These are phyloP conservation scores for Pinus tabuliformis DNA, from an alignment of 75 land plant genomes.

Conservation along the genomic window DNA sequence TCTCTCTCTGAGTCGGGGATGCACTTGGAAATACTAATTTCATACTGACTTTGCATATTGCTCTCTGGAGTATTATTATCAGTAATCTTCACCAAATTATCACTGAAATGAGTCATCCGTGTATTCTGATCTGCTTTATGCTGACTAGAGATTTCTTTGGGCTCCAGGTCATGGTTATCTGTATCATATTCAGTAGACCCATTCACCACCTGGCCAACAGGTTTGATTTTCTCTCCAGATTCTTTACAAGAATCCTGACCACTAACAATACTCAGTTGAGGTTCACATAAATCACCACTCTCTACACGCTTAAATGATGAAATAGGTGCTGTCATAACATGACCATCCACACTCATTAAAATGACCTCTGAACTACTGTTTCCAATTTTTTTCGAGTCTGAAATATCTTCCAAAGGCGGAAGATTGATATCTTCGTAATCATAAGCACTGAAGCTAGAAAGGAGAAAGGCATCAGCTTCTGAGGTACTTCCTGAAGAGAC, in stretches of 20 bases:
- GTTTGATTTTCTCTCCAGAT: not conserved
- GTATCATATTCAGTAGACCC: not conserved
- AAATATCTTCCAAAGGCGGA: conserved; percentile 22
- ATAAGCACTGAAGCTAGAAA: conserved; percentile 24
- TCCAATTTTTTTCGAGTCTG: conserved; percentile 21
- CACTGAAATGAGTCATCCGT: not conserved
- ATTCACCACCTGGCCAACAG: not conserved
- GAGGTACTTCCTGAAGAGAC: not conserved
- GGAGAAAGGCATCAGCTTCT: not conserved
- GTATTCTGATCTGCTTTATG: too few relatives aligned
- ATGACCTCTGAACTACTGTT: conserved; percentile 50
- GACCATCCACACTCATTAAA: conserved; percentile 73
- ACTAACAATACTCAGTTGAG: not conserved
- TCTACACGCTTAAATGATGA: conserved; percentile 31
- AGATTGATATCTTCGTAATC: conserved; percentile 17
- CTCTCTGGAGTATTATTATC: not conserved
- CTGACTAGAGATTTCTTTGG: not conserved
- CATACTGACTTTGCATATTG: conserved; percentile 3
- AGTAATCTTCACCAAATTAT: not conserved
- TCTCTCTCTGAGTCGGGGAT: conserved; percentile 1
- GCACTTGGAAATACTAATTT: not conserved
- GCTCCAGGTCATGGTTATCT: not conserved
- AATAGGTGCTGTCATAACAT: conserved; percentile 64
- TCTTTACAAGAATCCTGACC: not conserved
- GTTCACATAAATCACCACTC: not conserved